phyloP scores from a whole-genome alignment of 352 stramenopile species.

The Phytophthora parvispora region DNA sequence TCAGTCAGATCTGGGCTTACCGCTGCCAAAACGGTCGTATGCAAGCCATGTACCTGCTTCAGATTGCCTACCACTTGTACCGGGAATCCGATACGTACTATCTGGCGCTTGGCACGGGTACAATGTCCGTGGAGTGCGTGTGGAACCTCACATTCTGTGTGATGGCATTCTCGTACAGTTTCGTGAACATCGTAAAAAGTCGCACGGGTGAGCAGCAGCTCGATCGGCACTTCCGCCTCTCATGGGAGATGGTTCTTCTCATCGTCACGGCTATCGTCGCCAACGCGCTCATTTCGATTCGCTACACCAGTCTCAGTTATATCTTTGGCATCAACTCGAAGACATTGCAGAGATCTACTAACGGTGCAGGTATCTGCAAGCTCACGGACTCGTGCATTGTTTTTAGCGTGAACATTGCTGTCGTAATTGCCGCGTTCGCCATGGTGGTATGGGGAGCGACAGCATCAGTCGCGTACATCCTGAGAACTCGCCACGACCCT shows the following conservation, averaged over 20 bases:
- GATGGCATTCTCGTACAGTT: conserved; percentile 46
- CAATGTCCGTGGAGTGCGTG: conserved; percentile 44
- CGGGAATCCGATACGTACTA: conserved; percentile 43
- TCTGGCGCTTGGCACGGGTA: conserved; percentile 42
- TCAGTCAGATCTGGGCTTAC: conserved; percentile 53
- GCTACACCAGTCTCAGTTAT: conserved; percentile 38
- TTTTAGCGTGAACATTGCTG: conserved; percentile 38
- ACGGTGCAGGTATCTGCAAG: conserved; percentile 34
- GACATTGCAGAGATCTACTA: conserved; percentile 20
- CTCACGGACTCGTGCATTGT: conserved; percentile 44
- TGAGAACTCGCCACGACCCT: conserved; percentile 35
- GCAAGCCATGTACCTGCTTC: conserved; percentile 45
- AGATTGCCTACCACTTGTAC: conserved; percentile 49
- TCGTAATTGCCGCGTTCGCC: conserved; percentile 38
- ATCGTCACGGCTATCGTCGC: conserved; percentile 37
- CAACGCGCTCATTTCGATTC: conserved; percentile 34
- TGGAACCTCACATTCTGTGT: conserved; percentile 54
- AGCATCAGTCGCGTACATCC: conserved; percentile 26
- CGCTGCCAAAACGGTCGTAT: conserved; percentile 46
- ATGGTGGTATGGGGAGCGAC: conserved; percentile 34
- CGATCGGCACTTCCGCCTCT: conserved; percentile 43
- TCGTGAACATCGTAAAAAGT: conserved; percentile 44
- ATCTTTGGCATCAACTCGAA: conserved; percentile 39
- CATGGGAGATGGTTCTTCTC: conserved; percentile 47
- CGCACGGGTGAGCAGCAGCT: conserved; percentile 41